A percentile compares a stretch with the other conserved stretches of the same genome.
phyloP scores from a whole-genome alignment of 75 land plant genomes.

The Adiantum capillusveneris region DNA sequence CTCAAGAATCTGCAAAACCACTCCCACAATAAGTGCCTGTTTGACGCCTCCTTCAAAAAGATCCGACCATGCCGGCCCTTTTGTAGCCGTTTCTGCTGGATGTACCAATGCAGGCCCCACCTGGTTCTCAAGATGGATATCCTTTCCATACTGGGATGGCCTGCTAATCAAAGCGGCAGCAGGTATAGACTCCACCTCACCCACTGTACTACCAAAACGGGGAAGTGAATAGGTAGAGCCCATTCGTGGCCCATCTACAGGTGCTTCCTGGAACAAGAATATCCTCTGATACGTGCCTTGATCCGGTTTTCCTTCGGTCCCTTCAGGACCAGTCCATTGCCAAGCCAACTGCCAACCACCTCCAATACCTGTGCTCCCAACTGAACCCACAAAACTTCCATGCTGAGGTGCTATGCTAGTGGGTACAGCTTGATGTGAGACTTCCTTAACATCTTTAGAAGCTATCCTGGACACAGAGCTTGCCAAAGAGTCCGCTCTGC shows the following conservation, averaged over 20 bases:
- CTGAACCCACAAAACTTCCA: slow-evolving; percentile 46
- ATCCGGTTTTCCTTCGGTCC: slow-evolving; percentile 43
- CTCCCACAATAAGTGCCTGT: slow-evolving; percentile 75
- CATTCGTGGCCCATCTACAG: slow-evolving; percentile 12
- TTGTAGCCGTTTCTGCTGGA: slow-evolving; percentile 50
- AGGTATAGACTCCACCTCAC: slow-evolving; percentile 46
- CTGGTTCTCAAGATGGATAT: slow-evolving; percentile 43
- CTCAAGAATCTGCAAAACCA: slow-evolving; percentile 70
- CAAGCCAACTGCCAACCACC: slow-evolving; percentile 98
- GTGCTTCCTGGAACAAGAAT: slow-evolving; percentile 64
- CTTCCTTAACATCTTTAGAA: too few species aligned
- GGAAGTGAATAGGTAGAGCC: slow-evolving; percentile 57
- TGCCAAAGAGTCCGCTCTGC: slow-evolving; percentile 7
- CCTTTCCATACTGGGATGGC: slow-evolving; percentile 49
- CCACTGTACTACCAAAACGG: slow-evolving; percentile 23
- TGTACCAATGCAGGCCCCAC: slow-evolving; percentile 65
- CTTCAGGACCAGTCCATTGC: slow-evolving; percentile 62
- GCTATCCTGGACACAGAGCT: slow-evolving; percentile 41
- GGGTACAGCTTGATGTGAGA: not conserved
- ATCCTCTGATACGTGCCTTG: slow-evolving; percentile 67
- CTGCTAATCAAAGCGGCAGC: slow-evolving; percentile 88
- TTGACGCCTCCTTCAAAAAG: slow-evolving; percentile 73
- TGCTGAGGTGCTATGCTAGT: slow-evolving; percentile 13
- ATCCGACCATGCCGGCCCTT: slow-evolving; percentile 58
- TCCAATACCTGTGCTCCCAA: slow-evolving; percentile 69